Percentiles rank a stretch among this genome's conserved stretches.
Conservation (phyloP, 2,329 filamentous ascomycete genomes). For the Paracorniculantispora psalliotae region DNA sequence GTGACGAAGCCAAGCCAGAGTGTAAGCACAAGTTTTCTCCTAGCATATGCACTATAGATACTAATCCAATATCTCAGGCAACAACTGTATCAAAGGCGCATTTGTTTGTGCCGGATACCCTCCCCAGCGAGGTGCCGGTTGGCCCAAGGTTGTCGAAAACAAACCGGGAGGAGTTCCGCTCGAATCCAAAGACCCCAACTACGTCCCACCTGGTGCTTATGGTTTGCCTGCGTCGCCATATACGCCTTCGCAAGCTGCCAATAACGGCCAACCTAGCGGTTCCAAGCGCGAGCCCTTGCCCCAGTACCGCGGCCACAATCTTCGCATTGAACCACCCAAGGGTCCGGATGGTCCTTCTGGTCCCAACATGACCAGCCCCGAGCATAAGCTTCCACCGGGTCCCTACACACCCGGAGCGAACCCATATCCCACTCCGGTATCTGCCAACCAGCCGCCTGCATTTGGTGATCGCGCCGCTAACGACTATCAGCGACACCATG, state of each 20-base stretch:
- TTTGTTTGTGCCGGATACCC: constrained; percentile 92
- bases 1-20: constrained; percentile 87
- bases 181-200: constrained; percentile 74
- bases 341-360: constrained; percentile 40
- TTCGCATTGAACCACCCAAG: constrained; percentile 60
- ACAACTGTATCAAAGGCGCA: constrained; percentile 84
- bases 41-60: neutral
- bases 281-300: constrained; percentile 52
- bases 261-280: constrained; percentile 28
- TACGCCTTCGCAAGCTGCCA: constrained; percentile 33
- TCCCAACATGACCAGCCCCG: constrained; percentile 39
- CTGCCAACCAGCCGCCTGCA: constrained; percentile 43
- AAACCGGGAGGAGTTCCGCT: constrained; percentile 67
- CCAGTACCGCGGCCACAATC: constrained; percentile 55
- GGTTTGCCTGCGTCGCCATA: constrained; percentile 42
- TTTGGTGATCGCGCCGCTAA: constrained; percentile 49
- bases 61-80: constrained; percentile 47
- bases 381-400: constrained; percentile 57
- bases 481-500: constrained; percentile 52
- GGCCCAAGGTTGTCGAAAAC: constrained; percentile 71
- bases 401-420: constrained; percentile 48
- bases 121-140: constrained; percentile 64
- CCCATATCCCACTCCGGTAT: constrained; percentile 58
- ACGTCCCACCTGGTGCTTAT: constrained; percentile 57
- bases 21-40: constrained; percentile 55